Evolutionary conservation across 768 basidiomycete species (phyloP).

Genomic region (Solioccasus polychromus): DNA sequence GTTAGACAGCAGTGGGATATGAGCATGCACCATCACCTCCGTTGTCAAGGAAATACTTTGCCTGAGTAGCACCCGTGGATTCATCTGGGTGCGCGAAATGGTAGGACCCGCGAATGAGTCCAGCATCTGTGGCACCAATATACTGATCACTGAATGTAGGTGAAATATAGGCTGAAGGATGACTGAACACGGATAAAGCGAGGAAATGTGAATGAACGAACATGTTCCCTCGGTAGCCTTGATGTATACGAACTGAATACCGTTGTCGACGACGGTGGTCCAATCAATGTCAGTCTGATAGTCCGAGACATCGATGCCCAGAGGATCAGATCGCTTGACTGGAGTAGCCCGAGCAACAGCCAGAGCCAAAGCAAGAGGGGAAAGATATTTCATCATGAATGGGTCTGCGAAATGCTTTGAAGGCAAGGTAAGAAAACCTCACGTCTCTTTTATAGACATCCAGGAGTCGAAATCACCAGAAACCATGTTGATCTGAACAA

Average conservation of each 20-base stretch:
- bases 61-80: slow-evolving; percentile 57
- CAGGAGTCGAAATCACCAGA: no score
- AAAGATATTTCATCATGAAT: slow-evolving; percentile 20
- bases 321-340: slow-evolving; percentile 35
- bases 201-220: slow-evolving; percentile 20
- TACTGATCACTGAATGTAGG: slow-evolving; percentile 47
- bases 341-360: slow-evolving; percentile 15
- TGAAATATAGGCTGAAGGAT: slow-evolving; percentile 20
- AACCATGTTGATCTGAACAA: no score
- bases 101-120: slow-evolving; percentile 57
- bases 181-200: background rate
- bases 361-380: slow-evolving; percentile 13
- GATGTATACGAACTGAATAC: slow-evolving; percentile 57
- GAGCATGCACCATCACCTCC: slow-evolving; percentile 38
- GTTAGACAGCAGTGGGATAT: no score
- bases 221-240: slow-evolving; percentile 67
- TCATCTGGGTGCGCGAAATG: slow-evolving; percentile 57
- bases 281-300: slow-evolving; percentile 51
- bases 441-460: slow-evolving; percentile 16
- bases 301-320: slow-evolving; percentile 56
- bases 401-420: background rate
- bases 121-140: slow-evolving; percentile 51
- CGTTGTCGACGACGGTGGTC: slow-evolving; percentile 48
- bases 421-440: background rate
- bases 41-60: slow-evolving; percentile 53